Evolutionary conservation across 768 basidiomycete genomes (phyloP).

Genomic region (Chalciporus piperatus): DNA sequence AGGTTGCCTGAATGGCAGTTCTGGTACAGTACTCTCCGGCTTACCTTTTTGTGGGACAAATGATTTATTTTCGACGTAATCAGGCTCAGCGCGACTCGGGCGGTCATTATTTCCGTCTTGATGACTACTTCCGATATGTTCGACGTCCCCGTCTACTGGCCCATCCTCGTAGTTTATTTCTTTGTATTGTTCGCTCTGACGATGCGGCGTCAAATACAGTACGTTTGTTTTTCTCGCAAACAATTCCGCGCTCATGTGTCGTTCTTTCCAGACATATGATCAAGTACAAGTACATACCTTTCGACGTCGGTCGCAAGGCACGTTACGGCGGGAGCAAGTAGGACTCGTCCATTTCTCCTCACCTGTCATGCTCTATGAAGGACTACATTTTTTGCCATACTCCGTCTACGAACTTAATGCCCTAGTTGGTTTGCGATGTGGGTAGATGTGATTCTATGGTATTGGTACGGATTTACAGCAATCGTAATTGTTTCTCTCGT

Average conservation of each 20-base stretch:
- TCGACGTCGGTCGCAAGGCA: constrained; percentile 92
- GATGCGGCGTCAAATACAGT: constrained; percentile 96
- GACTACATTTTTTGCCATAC: constrained; percentile 2
- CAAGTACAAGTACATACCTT: constrained; percentile 96
- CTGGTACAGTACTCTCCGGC: constrained; percentile 52
- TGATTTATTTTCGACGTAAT: too few species aligned
- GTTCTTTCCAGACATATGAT: constrained; percentile 83
- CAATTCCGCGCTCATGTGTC: constrained; percentile 6
- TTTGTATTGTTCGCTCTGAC: constrained; percentile 91
- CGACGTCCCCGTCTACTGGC: constrained; percentile 99
- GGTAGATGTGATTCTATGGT: constrained; percentile 21
- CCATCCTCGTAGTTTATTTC: constrained; percentile 97
- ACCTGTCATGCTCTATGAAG: constrained; percentile 2
- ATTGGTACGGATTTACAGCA: constrained; percentile 29
- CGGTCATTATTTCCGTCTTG: constrained; percentile 75
- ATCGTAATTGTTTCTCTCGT: constrained; percentile 21
- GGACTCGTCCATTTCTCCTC: background rate
- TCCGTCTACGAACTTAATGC: constrained; percentile 10
- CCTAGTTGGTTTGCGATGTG: constrained; percentile 10
- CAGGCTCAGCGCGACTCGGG: constrained; percentile 90
- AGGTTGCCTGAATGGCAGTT: constrained; percentile 96
- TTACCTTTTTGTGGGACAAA: too few species aligned
- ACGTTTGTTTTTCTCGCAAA: constrained; percentile 29
- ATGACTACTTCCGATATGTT: constrained; percentile 83
- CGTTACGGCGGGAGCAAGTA: constrained; percentile 69